Conservation (phyloP, 176 grass and related monocot genomes). For the Oryza glaberrima region DNA sequence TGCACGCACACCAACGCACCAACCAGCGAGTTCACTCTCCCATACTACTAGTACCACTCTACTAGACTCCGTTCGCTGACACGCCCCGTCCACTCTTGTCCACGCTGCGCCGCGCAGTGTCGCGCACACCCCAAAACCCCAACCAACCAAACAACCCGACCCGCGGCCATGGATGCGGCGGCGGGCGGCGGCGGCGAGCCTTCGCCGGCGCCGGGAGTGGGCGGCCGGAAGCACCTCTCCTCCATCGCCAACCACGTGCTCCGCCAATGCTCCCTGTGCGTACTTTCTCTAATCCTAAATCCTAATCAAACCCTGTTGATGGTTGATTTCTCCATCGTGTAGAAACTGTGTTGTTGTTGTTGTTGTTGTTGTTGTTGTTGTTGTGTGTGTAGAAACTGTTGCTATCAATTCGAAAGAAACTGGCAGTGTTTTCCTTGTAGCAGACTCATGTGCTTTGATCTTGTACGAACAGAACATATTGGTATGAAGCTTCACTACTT, state of each 20-base stretch:
- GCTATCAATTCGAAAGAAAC: not conserved
- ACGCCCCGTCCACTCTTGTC: not conserved
- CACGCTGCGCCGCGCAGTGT: no score
- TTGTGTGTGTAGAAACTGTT: not conserved
- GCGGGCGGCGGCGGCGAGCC: not conserved
- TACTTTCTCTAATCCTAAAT: not conserved
- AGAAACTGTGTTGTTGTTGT: not conserved
- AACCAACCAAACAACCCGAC: not conserved
- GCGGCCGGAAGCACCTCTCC: conserved; percentile 61
- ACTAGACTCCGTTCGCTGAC: not conserved
- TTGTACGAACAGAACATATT: not conserved
- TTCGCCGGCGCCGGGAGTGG: not conserved
- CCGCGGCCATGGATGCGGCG: conserved; percentile 25
- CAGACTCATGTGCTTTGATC: not conserved
- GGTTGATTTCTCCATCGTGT: not conserved
- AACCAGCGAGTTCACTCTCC: not conserved
- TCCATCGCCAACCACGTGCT: conserved; percentile 83
- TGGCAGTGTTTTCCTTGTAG: not conserved
- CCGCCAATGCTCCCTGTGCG: conserved; percentile 61
- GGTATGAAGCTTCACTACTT: no score
- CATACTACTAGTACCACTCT: no score
- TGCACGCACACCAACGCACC: conserved; percentile 23
- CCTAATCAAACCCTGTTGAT: no score
- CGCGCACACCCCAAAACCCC: no score
- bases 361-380: no score